These are phyloP conservation scores for Kwoniella bestiolae DNA, from an alignment of 768 basidiomycete genomes.

Conservation along the genomic window DNA sequence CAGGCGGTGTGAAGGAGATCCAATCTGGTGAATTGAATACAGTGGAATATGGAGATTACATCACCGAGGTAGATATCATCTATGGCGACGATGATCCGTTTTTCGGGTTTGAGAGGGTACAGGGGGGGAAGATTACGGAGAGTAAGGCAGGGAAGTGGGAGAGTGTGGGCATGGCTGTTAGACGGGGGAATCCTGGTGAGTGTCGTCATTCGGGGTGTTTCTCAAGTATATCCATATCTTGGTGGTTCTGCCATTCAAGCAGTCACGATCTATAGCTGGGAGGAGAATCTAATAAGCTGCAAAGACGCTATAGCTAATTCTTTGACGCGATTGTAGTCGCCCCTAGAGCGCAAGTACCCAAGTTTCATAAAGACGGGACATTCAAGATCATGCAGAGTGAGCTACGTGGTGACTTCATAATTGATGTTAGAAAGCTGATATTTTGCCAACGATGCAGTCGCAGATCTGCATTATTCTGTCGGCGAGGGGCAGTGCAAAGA, in stretches of 20 bases:
- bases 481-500: slow-evolving; percentile 77
- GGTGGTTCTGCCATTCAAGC: no score
- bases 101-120: slow-evolving; percentile 80
- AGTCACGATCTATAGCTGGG: no score
- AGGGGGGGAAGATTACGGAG: slow-evolving; percentile 54
- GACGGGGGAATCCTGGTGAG: slow-evolving; percentile 51
- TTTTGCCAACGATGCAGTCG: slow-evolving; percentile 65
- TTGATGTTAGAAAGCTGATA: not conserved
- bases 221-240: no score
- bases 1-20: slow-evolving; percentile 1
- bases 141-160: slow-evolving; percentile 46
- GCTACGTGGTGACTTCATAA: no score
- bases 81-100: slow-evolving; percentile 83
- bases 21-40: slow-evolving; percentile 13
- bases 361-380: slow-evolving; percentile 78
- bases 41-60: slow-evolving; percentile 60
- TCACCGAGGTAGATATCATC: slow-evolving; percentile 90
- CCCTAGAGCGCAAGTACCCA: slow-evolving; percentile 75
- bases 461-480: slow-evolving; percentile 91
- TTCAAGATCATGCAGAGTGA: slow-evolving; percentile 66
- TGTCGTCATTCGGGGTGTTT: no score
- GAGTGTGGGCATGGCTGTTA: slow-evolving; percentile 48
- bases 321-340: slow-evolving; percentile 60
- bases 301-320: not conserved
- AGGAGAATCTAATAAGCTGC: not conserved